Percentiles rank a stretch among this genome's conserved stretches.
Conservation (phyloP, 2,329 filamentous ascomycete species). For the Talaromyces sp. region DNA sequence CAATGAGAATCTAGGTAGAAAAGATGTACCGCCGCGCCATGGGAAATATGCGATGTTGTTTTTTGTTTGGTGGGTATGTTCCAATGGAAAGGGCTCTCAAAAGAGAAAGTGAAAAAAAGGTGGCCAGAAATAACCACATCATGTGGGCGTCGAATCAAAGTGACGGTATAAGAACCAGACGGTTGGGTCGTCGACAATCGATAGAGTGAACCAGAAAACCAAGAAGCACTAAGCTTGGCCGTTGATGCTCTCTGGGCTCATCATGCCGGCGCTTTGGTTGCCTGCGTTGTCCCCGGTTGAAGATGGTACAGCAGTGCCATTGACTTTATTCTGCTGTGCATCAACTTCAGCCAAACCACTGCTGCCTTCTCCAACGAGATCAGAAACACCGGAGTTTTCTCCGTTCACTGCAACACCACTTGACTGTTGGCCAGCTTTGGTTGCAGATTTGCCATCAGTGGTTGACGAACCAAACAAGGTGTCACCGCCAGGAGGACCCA, state of each 20-base stretch:
- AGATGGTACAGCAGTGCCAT: constrained; percentile 27
- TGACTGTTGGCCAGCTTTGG: constrained; percentile 21
- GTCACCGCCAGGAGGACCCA: constrained; percentile 17
- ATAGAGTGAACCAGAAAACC: constrained; percentile 1
- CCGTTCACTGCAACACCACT: constrained; percentile 23
- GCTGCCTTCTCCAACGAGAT: constrained; percentile 11
- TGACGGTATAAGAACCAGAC: neutral
- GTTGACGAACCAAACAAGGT: constrained; percentile 14
- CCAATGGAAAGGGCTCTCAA: constrained; percentile 12
- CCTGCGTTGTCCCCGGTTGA: constrained; percentile 40
- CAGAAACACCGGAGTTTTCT: constrained; percentile 13
- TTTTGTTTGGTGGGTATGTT: constrained; percentile 1
- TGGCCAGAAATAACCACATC: neutral
- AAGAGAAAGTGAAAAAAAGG: neutral
- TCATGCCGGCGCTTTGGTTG: constrained; percentile 58
- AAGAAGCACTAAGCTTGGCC: constrained; percentile 24
- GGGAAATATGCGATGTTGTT: neutral
- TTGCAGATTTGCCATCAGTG: constrained; percentile 21
- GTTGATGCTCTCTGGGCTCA: constrained; percentile 76
- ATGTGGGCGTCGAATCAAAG: neutral
- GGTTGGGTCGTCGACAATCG: neutral
- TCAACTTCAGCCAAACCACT: constrained; percentile 10
- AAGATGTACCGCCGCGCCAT: neutral
- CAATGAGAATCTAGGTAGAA: neutral
- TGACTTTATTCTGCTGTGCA: constrained; percentile 19